Conservation (phyloP, 108 stramenopile species). For the Pseudonitzschia pungens region DNA sequence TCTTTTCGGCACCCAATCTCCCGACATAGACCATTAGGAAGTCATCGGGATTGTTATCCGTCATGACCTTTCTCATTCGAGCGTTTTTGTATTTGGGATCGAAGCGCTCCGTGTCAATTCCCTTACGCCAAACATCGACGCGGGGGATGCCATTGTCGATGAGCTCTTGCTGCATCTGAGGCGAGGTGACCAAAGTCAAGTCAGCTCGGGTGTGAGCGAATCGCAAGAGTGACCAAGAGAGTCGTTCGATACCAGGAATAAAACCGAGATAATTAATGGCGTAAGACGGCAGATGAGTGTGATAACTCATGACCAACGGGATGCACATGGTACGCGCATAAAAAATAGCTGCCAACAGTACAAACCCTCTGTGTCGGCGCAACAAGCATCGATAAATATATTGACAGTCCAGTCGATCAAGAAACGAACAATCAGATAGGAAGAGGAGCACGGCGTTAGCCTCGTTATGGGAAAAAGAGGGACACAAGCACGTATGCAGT, state of each 20-base stretch:
- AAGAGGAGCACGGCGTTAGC: not conserved
- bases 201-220: constrained; percentile 87
- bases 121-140: constrained; percentile 94
- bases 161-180: constrained; percentile 90
- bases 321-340: constrained; percentile 82
- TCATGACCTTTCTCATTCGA: constrained; percentile 77
- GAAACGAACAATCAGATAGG: not conserved
- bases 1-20: constrained; percentile 92
- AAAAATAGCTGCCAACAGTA: constrained; percentile 82
- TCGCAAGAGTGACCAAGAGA: constrained; percentile 74
- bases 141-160: constrained; percentile 80
- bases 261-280: constrained; percentile 82
- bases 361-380: constrained; percentile 60
- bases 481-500: not conserved
- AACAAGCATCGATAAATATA: not conserved
- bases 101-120: constrained; percentile 92
- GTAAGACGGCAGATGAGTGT: constrained; percentile 94
- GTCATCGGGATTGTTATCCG: constrained; percentile 82
- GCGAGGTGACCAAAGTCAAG: constrained; percentile 90
- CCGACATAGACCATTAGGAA: constrained; percentile 96
- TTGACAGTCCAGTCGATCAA: not conserved
- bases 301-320: constrained; percentile 89
- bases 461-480: no score
- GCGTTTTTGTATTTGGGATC: constrained; percentile 71
- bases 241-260: constrained; percentile 77